These are phyloP conservation scores for Diddensiella caesifluorescens DNA, from an alignment of 805 yeast species.

Conservation along the genomic window DNA sequence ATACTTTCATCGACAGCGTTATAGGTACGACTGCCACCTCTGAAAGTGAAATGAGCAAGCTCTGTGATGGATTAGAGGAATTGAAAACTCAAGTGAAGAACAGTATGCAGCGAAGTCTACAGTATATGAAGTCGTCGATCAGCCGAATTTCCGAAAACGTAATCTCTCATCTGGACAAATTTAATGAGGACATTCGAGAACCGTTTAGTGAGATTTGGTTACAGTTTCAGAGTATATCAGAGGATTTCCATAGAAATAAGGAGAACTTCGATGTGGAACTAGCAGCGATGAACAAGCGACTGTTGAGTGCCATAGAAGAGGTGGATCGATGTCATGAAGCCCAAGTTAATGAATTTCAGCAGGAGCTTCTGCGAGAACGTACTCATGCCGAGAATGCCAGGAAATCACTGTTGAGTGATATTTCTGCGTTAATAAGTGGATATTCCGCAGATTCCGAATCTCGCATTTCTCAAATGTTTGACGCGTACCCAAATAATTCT, in stretches of 20 bases:
- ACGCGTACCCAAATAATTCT: too few species aligned
- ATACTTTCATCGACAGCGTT: conserved; percentile 7
- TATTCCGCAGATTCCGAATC: too few species aligned
- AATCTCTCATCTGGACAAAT: background rate
- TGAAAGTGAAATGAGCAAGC: background rate
- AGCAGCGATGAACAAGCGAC: background rate
- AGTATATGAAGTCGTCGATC: conserved; percentile 1
- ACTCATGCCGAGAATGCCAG: conserved; percentile 2
- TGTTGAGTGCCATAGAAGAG: background rate
- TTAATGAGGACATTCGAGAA: background rate
- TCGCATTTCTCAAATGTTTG: too few species aligned
- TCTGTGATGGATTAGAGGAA: background rate
- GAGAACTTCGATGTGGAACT: conserved; percentile 3
- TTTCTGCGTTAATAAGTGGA: too few species aligned
- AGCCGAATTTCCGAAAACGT: background rate
- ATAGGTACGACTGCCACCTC: conserved; percentile 6
- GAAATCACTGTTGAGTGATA: too few species aligned
- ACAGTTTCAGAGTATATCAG: background rate
- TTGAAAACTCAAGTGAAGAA: conserved; percentile 2
- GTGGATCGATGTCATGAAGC: background rate
- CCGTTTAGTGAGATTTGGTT: background rate
- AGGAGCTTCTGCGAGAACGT: conserved; percentile 4
- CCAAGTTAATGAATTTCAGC: background rate
- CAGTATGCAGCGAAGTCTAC: background rate
- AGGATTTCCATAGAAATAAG: background rate